Evolutionary conservation across 2,329 filamentous ascomycete species (phyloP), one percentile per base, ranked within the genome.

Genomic region (Tolypocladium guangdongense): DNA sequence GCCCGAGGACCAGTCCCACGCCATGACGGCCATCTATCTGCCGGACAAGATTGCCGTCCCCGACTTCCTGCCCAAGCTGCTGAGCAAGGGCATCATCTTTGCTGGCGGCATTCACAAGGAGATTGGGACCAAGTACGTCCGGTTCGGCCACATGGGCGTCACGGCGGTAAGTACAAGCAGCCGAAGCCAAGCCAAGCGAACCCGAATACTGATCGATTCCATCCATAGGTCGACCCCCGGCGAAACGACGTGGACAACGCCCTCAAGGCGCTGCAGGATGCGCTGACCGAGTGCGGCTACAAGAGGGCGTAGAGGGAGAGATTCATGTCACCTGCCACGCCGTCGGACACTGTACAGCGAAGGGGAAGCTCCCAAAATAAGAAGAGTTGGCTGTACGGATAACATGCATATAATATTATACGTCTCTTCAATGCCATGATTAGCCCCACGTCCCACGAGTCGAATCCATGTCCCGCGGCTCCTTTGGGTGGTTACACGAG

Each of bases 121-220:
- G 68, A 95, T 96, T 69, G 91, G 88, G 3, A 76, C 87, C 57
- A 93, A 88, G 75, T 99, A 99, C 70, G 88, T 99, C 61, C 84
- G 93, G 32, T 93, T 99, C 64, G 93, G 93, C 45, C 93, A 97
- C 71, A 99, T 99, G 93, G 93, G 93, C 61, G 89, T 97, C 57
- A 93, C 87, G 66, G 87, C 91, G 61, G 82, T 84, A 72, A 73
- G 82, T 43, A 35, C 84, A 73, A 73, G 81, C 27, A 36, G 10
- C 35, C 22, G 35, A 33, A 33, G 10, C 27, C 27, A 33, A 4
- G 27, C 27, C 18, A 12, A 32, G 27, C 27, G 7, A 20, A 3
- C 10, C 30, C 2, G 16, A 32, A 32, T 46, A 27, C 43, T 46
- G 27, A 46, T 18, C 0, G 4, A 20, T 14, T n/a, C 27, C 43